Evolutionary conservation across 1,284 basidiomycete genomes (phyloP).

Genomic region (Ganoderma leucocontextum): DNA sequence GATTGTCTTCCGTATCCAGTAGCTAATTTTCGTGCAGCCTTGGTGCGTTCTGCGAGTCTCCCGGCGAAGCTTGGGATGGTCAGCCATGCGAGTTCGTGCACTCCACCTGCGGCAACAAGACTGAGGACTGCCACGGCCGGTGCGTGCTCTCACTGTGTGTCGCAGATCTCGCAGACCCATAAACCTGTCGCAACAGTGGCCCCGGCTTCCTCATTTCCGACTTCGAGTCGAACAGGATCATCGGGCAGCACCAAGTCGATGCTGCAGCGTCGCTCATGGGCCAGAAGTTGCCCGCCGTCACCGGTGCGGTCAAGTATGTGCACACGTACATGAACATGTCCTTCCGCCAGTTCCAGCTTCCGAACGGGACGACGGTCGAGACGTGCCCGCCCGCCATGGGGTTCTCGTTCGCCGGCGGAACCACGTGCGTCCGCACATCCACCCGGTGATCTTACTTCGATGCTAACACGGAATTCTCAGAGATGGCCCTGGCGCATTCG

Average conservation of each 20-base stretch:
- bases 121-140: slow-evolving; percentile 76
- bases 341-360: slow-evolving; percentile 68
- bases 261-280: slow-evolving; percentile 71
- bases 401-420: slow-evolving; percentile 80
- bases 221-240: slow-evolving; percentile 75
- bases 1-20: neutral
- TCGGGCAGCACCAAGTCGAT: slow-evolving; percentile 71
- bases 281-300: slow-evolving; percentile 52
- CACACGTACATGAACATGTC: slow-evolving; percentile 77
- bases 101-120: slow-evolving; percentile 78
- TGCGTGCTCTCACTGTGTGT: slow-evolving; percentile 40
- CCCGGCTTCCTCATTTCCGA: slow-evolving; percentile 78
- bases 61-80: slow-evolving; percentile 72
- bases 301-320: slow-evolving; percentile 69
- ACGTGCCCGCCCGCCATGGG: slow-evolving; percentile 86
- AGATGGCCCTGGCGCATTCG: slow-evolving; percentile 84
- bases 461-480: slow-evolving; percentile 43
- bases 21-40: slow-evolving; percentile 16
- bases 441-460: neutral
- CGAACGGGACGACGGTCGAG: slow-evolving; percentile 71
- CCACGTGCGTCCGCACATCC: slow-evolving; percentile 57
- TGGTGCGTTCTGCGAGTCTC: slow-evolving; percentile 81
- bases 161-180: neutral
- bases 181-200: slow-evolving; percentile 52
- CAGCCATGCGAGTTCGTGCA: slow-evolving; percentile 69